These are phyloP conservation scores for Pisolithus thermaeus DNA, from an alignment of 1,284 basidiomycete species.

Conservation along the genomic window DNA sequence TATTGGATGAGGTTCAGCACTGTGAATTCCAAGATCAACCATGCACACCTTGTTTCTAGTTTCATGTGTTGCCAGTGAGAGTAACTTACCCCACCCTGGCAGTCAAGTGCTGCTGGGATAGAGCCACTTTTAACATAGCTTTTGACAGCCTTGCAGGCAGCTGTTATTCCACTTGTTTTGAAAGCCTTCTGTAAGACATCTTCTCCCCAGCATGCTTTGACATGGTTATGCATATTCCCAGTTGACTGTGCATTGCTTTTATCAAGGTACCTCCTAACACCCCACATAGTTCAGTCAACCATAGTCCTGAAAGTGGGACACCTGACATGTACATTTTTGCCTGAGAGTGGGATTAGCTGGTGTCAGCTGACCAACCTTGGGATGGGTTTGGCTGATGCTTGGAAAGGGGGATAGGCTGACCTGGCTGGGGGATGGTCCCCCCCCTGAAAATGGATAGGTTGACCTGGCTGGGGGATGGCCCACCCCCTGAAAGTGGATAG, in stretches of 20 bases:
- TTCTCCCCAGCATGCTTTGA: conserved; percentile 31
- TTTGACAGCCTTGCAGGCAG: conserved; percentile 8
- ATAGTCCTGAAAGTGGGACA: too few relatives aligned
- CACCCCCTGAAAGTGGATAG: too few relatives aligned
- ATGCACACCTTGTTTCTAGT: conserved; percentile 10
- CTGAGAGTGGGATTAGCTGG: too few relatives aligned
- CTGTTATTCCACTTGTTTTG: conserved; percentile 6
- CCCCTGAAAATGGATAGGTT: too few relatives aligned
- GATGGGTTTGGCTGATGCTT: too few relatives aligned
- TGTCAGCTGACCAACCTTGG: too few relatives aligned
- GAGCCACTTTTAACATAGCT: conserved; percentile 6
- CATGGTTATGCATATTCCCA: conserved; percentile 30
- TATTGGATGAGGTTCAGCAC: not conserved
- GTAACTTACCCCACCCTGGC: conserved; percentile 16
- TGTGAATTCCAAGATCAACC: not conserved
- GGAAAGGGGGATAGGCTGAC: too few relatives aligned
- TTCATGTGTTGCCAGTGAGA: conserved; percentile 10
- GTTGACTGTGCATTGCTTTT: conserved; percentile 18
- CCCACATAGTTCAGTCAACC: too few relatives aligned
- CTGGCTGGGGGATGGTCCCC: too few relatives aligned
- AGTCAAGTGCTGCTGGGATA: conserved; percentile 22
- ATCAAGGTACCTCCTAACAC: conserved; percentile 15
- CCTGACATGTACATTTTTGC: too few relatives aligned
- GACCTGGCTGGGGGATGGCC: too few relatives aligned
- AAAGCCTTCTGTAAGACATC: conserved; percentile 14